Evolutionary conservation across 306 rosid genomes (phyloP).

Genomic region (Hylodesmum podocarpum): DNA sequence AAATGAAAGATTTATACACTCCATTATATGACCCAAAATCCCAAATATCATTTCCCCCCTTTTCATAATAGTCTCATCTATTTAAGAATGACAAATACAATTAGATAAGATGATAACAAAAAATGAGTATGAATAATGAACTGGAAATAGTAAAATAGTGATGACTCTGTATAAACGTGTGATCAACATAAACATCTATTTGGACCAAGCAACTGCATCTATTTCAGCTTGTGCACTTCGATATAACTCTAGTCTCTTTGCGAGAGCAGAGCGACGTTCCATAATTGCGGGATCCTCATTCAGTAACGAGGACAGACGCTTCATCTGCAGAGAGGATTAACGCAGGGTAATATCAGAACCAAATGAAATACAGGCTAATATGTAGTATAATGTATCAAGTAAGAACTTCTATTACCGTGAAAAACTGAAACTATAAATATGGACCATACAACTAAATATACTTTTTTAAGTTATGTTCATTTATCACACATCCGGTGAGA

Average conservation of each 20-base stretch:
- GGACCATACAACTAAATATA: too few relatives aligned
- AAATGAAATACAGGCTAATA: conserved; percentile 25
- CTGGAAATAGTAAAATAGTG: conserved; percentile 12
- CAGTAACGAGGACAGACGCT: conserved; percentile 72
- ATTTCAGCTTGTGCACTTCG: conserved; percentile 88
- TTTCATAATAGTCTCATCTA: conserved; percentile 2
- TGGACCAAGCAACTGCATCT: conserved; percentile 91
- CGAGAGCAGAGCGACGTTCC: conserved; percentile 78
- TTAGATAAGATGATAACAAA: not conserved
- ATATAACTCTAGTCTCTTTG: conserved; percentile 88
- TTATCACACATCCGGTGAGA: not conserved
- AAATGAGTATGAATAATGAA: conserved; percentile 9
- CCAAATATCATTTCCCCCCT: not conserved
- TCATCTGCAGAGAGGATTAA: conserved; percentile 48
- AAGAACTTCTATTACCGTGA: too few relatives aligned
- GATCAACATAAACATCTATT: conserved; percentile 42
- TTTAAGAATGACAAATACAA: conserved; percentile 6
- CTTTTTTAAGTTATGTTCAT: not conserved
- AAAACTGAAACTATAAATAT: too few relatives aligned
- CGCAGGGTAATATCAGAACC: not conserved
- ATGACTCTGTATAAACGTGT: conserved; percentile 15
- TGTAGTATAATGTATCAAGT: not conserved
- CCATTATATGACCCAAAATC: conserved; percentile 17
- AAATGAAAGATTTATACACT: not conserved
- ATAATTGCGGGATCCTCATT: conserved; percentile 94